Conservation (phyloP, 371 early-diverging fungal genomes). For the Rhizoclosmatium hyalinum region DNA sequence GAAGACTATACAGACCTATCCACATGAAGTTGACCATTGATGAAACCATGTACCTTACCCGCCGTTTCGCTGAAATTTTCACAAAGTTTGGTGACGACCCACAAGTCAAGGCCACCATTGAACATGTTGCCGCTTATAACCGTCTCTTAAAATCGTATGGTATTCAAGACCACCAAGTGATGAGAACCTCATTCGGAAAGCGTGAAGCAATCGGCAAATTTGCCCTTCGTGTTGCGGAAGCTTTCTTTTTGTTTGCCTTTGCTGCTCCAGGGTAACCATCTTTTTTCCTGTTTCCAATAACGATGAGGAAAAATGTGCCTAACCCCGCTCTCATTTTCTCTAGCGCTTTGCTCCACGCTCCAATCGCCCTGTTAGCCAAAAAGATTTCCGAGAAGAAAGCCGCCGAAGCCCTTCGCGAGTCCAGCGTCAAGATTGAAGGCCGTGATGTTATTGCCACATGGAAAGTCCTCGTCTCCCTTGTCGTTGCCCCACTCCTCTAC, state of each 20-base stretch:
- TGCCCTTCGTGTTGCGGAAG: slow-evolving; percentile 60
- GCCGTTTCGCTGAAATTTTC: slow-evolving; percentile 77
- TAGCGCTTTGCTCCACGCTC: slow-evolving; percentile 79
- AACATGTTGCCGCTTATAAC: slow-evolving; percentile 82
- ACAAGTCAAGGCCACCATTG: slow-evolving; percentile 57
- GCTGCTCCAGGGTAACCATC: slow-evolving; percentile 82
- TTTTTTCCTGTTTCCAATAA: slow-evolving; percentile 11
- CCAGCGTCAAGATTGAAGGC: slow-evolving; percentile 91
- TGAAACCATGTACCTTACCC: slow-evolving; percentile 86
- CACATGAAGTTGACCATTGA: slow-evolving; percentile 82
- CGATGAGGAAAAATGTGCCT: neutral
- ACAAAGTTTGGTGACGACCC: slow-evolving; percentile 76
- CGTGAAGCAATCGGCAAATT: slow-evolving; percentile 76
- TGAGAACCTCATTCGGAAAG: slow-evolving; percentile 74
- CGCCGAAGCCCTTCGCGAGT: slow-evolving; percentile 85
- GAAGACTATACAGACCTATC: slow-evolving; percentile 90
- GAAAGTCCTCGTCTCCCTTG: slow-evolving; percentile 81
- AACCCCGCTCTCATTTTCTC: neutral
- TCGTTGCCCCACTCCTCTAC: slow-evolving; percentile 39
- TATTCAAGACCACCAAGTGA: slow-evolving; percentile 95
- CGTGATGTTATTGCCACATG: slow-evolving; percentile 96
- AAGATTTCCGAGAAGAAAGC: slow-evolving; percentile 80
- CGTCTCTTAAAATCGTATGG: slow-evolving; percentile 87
- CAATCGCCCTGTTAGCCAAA: slow-evolving; percentile 76
- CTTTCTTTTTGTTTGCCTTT: slow-evolving; percentile 73